A percentile compares a stretch with the other conserved stretches of the same genome.
phyloP scores from a whole-genome alignment of 805 yeast genomes.

The Metschnikowia lunata region DNA sequence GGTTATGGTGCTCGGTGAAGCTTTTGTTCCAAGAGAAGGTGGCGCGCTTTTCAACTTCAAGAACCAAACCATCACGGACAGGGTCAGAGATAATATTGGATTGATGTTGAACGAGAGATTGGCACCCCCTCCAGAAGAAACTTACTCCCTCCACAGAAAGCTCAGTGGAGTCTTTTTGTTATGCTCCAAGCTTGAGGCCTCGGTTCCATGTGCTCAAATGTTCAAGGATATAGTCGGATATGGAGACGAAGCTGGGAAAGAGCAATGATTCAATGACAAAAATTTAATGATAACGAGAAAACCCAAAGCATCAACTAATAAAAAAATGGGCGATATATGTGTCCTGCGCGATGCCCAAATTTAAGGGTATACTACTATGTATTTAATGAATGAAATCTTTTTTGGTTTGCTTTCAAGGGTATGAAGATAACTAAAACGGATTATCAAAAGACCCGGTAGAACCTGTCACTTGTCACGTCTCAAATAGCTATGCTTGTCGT shows the following conservation, averaged over 20 bases:
- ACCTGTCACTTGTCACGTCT: too few species aligned
- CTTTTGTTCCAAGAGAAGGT: constrained; percentile 58
- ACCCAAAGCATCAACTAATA: not conserved
- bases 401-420: too few species aligned
- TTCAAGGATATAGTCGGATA: constrained; percentile 73
- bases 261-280: not conserved
- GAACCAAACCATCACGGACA: constrained; percentile 86
- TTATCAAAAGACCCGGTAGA: too few species aligned
- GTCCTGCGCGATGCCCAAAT: too few species aligned
- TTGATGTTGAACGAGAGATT: constrained; percentile 88
- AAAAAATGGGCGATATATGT: not conserved
- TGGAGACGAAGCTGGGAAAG: constrained; percentile 16
- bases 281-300: not conserved
- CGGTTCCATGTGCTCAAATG: constrained; percentile 73
- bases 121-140: constrained; percentile 97
- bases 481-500: too few species aligned
- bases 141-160: constrained; percentile 93
- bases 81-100: constrained; percentile 83
- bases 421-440: too few species aligned
- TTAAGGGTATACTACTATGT: too few species aligned
- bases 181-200: constrained; percentile 81
- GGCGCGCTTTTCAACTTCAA: constrained; percentile 65
- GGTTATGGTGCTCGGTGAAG: constrained; percentile 87
- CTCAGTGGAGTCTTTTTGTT: constrained; percentile 89
- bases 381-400: too few species aligned